Evolutionary conservation across 441 rosid genomes (phyloP), one percentile per base, ranked within the genome.

Genomic region (Arabidopsis lyrata): DNA sequence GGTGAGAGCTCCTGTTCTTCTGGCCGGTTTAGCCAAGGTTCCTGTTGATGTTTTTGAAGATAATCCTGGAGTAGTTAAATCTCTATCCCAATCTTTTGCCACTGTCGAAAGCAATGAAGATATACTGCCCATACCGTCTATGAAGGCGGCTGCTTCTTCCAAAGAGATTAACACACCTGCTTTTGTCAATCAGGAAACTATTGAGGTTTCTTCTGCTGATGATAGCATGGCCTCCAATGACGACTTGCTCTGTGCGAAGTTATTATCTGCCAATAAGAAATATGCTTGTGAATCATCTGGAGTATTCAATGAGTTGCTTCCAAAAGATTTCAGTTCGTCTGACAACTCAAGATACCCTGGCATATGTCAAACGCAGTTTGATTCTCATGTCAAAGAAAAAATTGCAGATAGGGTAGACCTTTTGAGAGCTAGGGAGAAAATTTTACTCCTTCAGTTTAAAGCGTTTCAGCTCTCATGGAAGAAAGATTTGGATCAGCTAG

Each of bases 381-480:
- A 83, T 77, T 68, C 80, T 6, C 77, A 59, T 36, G 70, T 90
- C 41, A 75, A 79, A 78, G 87, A 84, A 70, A 88, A 82, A 47
- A 61, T 92, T 82, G 80, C 72, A 4, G 75, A 16, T 63, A 86
- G 82, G 84, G 83, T 81, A 78, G 77, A 53, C 62, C 77, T 80
- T 65, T 62, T 85, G 54, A 84, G 80, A 81, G 87, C 90, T 61
- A 89, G 92, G 84, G 98, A 96, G 89, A 89, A 89, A 77, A 86
- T 84, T 75, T 77, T 90, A 36, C 76, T 85, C 44, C 94, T 96
- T 20, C 90, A 92, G 85, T 92, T 83, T 81, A 96, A 86, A 83
- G 92, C 86, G 41, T 85, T 88, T 81, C 89, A 83, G 70, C 87
- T 83, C 61, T 76, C 83, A 13, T 96, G 99, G 99, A 90, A 86